A percentile compares a stretch with the other conserved stretches of the same genome.
Evolutionary conservation across 208 protist species (phyloP).

Genomic region (Leishmania gerbilli): DNA sequence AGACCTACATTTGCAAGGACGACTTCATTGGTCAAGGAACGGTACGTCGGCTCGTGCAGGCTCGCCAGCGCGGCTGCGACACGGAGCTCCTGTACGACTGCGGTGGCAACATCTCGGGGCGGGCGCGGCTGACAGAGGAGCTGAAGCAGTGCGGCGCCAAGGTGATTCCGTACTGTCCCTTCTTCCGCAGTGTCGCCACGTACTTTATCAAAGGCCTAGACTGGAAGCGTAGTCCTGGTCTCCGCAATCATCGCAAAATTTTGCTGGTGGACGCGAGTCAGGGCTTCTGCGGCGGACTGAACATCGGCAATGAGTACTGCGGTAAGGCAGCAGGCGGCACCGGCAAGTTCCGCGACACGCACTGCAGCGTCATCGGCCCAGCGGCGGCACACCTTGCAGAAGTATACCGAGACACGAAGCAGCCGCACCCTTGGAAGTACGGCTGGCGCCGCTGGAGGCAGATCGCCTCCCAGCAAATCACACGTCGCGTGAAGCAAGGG

Average conservation of each 20-base stretch:
- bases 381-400: constrained; percentile 74
- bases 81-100: constrained; percentile 91
- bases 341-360: constrained; percentile 87
- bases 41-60: constrained; percentile 66
- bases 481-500: constrained; percentile 41
- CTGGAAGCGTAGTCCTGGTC: constrained; percentile 77
- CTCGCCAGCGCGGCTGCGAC: constrained; percentile 68
- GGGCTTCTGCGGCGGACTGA: constrained; percentile 93
- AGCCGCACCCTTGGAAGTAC: constrained; percentile 84
- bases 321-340: constrained; percentile 60
- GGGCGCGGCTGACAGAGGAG: constrained; percentile 61
- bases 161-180: constrained; percentile 86
- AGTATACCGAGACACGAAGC: constrained; percentile 88
- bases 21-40: constrained; percentile 82
- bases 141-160: constrained; percentile 71
- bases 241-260: constrained; percentile 94
- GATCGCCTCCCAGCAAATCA: constrained; percentile 71
- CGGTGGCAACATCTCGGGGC: constrained; percentile 90
- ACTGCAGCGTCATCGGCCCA: constrained; percentile 78
- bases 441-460: constrained; percentile 75
- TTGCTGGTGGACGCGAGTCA: constrained; percentile 78
- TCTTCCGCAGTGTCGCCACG: constrained; percentile 68
- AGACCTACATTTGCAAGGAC: constrained; percentile 95
- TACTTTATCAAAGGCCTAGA: constrained; percentile 78
- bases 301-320: constrained; percentile 94